Conservation (phyloP, 768 basidiomycete species). For the Dentipellis sp. region DNA sequence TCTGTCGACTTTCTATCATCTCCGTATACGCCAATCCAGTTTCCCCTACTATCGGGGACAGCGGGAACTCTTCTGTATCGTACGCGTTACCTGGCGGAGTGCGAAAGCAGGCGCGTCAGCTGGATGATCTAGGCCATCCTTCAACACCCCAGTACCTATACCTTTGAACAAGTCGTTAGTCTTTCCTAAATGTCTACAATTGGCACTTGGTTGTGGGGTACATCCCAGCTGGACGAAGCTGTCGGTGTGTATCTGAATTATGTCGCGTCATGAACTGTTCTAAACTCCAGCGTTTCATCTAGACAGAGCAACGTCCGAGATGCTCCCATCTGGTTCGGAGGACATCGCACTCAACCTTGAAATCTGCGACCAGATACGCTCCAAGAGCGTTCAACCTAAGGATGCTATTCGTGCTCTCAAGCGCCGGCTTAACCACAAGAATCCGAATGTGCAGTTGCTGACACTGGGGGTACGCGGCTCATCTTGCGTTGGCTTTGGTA, state of each 20-base stretch:
- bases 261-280: background rate
- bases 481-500: background rate
- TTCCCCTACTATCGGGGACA: background rate
- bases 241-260: conserved; percentile 5
- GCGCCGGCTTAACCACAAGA: conserved; percentile 83
- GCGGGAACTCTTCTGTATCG: background rate
- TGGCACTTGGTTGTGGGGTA: conserved; percentile 14
- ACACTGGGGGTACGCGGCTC: conserved; percentile 65
- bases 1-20: background rate
- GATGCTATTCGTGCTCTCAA: conserved; percentile 86
- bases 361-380: conserved; percentile 94
- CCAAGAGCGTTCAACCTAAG: conserved; percentile 78
- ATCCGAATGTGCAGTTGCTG: conserved; percentile 89
- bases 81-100: background rate
- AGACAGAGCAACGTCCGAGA: conserved; percentile 95
- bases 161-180: background rate
- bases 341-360: conserved; percentile 92
- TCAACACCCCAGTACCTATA: background rate
- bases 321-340: conserved; percentile 72
- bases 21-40: background rate
- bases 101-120: background rate
- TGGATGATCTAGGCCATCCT: background rate
- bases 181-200: conserved; percentile 10
- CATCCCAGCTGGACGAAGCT: conserved; percentile 13
- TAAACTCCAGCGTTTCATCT: background rate